Conservation (phyloP, 768 basidiomycete species). For the Gautieria morchelliformis region DNA sequence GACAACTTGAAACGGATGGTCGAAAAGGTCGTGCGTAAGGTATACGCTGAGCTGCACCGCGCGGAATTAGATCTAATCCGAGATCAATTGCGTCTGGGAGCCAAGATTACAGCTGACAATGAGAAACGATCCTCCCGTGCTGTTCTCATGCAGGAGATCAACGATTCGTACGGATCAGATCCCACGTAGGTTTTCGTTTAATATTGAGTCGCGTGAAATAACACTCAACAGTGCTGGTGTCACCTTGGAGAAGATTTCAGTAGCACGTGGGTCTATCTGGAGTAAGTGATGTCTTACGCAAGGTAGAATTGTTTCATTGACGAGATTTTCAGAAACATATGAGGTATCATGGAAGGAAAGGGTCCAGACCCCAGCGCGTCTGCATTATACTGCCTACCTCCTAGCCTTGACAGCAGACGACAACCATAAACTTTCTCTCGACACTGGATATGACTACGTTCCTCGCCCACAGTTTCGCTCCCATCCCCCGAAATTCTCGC, state of each 20-base stretch:
- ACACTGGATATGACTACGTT: slow-evolving; percentile 19
- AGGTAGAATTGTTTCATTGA: not conserved
- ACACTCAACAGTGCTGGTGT: not conserved
- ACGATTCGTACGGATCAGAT: not conserved
- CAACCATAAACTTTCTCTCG: slow-evolving; percentile 23
- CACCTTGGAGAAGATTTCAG: not conserved
- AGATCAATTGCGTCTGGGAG: not conserved
- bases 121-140: not conserved
- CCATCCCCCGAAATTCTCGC: slow-evolving; percentile 13
- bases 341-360: not conserved
- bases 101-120: not conserved
- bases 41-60: not conserved
- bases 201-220: not conserved
- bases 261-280: not conserved
- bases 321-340: not conserved
- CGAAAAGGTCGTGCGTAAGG: not conserved
- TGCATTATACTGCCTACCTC: slow-evolving; percentile 24
- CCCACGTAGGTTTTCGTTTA: not conserved
- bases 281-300: not conserved
- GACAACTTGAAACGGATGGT: not conserved
- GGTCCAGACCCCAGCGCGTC: not conserved
- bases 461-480: slow-evolving; percentile 19
- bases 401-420: slow-evolving; percentile 29
- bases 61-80: not conserved
- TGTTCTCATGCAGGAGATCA: not conserved